Conservation (phyloP, 73 alveolate genomes). For the Tetrahymena thermophila region DNA sequence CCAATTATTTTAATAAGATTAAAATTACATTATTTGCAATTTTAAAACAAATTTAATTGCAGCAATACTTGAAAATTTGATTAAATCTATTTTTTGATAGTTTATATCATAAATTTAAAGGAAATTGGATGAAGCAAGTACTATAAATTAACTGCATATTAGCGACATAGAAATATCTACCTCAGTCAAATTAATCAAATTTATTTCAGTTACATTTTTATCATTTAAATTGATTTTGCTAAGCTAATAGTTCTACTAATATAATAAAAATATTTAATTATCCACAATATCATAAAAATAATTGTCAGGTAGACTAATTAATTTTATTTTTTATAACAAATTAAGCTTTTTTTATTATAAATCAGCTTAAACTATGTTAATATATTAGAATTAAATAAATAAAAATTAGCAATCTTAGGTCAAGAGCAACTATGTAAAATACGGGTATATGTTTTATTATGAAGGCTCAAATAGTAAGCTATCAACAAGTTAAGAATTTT, state of each 20-base stretch:
- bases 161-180: not conserved
- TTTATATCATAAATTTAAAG: not conserved
- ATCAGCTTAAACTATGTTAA: not conserved
- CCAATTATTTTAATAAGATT: not conserved
- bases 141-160: not conserved
- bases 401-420: not conserved
- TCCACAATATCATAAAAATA: not conserved
- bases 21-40: no score
- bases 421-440: not conserved
- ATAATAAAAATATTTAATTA: no score
- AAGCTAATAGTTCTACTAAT: no score
- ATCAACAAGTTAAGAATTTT: not conserved
- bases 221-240: not conserved
- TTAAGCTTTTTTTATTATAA: no score
- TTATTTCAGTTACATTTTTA: not conserved
- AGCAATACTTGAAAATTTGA: not conserved
- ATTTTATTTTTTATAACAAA: no score
- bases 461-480: not conserved
- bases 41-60: no score
- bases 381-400: no score
- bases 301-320: not conserved
- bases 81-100: not conserved
- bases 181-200: no score
- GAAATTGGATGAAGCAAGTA: not conserved
- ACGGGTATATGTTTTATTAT: not conserved